Evolutionary conservation across 805 yeast species (phyloP).

Genomic region (Saccharomycopsis sp.): DNA sequence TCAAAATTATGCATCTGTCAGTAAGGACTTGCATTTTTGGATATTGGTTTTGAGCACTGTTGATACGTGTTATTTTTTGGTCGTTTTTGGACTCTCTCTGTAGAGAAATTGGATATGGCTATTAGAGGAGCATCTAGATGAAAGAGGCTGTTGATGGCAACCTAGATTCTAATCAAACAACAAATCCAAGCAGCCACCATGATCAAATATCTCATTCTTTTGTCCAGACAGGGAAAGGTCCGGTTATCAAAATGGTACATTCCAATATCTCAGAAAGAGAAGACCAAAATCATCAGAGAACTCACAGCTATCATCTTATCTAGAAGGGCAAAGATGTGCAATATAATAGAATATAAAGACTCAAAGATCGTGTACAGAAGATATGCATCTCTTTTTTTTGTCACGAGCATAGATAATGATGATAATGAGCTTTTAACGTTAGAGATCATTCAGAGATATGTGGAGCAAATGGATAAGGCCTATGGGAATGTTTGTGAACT

Average conservation of each 20-base stretch:
- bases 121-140: too few species aligned
- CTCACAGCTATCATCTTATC: slow-evolving; percentile 78
- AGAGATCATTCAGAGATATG: slow-evolving; percentile 86
- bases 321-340: slow-evolving; percentile 92
- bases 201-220: slow-evolving; percentile 69
- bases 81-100: background rate
- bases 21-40: too few species aligned
- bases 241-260: slow-evolving; percentile 91
- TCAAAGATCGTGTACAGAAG: slow-evolving; percentile 83
- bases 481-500: slow-evolving; percentile 95
- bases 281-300: slow-evolving; percentile 76
- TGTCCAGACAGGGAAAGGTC: slow-evolving; percentile 93
- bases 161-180: background rate
- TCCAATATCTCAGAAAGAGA: slow-evolving; percentile 77
- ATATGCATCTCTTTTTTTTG: slow-evolving; percentile 88
- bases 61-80: background rate
- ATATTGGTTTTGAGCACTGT: background rate
- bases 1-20: too few species aligned
- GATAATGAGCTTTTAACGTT: slow-evolving; percentile 84
- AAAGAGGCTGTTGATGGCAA: background rate
- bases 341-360: slow-evolving; percentile 75
- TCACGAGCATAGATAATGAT: slow-evolving; percentile 74
- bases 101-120: background rate
- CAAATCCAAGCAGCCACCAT: slow-evolving; percentile 7
- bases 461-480: slow-evolving; percentile 92